Percentiles rank a stretch among this genome's conserved stretches.
Conservation (phyloP, 2,329 filamentous ascomycete genomes). For the Ophiostoma quercus region DNA sequence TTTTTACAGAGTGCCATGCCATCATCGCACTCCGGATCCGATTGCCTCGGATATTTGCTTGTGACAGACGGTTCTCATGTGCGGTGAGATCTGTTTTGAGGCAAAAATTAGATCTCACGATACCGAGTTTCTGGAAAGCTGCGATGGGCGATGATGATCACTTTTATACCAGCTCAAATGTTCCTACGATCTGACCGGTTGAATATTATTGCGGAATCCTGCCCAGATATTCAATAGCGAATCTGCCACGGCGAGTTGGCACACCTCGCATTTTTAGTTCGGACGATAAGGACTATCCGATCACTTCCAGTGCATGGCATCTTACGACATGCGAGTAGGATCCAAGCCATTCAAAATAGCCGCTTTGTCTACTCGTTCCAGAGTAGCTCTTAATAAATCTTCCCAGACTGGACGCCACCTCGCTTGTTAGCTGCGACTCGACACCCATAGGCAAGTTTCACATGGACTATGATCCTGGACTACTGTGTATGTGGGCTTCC, state of each 20-base stretch:
- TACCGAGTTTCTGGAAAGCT: neutral
- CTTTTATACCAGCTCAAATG: too few species aligned
- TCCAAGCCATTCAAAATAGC: neutral
- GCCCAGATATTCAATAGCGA: neutral
- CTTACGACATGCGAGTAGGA: neutral
- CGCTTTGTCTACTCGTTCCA: neutral
- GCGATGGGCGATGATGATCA: too few species aligned
- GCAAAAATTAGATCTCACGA: too few species aligned
- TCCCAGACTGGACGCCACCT: neutral
- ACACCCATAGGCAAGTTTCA: slow-evolving; percentile 1
- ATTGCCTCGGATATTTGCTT: too few species aligned
- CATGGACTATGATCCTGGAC: neutral
- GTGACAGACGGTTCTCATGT: too few species aligned
- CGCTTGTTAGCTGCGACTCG: slow-evolving; percentile 7
- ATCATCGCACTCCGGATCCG: too few species aligned
- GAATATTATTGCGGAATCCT: neutral
- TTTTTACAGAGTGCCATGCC: too few species aligned
- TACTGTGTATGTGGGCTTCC: slow-evolving; percentile 2
- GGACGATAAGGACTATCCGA: neutral
- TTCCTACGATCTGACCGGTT: neutral
- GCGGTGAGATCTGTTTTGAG: too few species aligned
- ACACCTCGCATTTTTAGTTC: neutral
- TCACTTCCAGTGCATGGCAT: neutral
- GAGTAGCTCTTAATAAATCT: too few species aligned
- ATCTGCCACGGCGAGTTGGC: neutral